Evolutionary conservation across 2,329 filamentous ascomycete species (phyloP), one percentile per base, ranked within the genome.

Genomic region (Endocalyx cinctus): DNA sequence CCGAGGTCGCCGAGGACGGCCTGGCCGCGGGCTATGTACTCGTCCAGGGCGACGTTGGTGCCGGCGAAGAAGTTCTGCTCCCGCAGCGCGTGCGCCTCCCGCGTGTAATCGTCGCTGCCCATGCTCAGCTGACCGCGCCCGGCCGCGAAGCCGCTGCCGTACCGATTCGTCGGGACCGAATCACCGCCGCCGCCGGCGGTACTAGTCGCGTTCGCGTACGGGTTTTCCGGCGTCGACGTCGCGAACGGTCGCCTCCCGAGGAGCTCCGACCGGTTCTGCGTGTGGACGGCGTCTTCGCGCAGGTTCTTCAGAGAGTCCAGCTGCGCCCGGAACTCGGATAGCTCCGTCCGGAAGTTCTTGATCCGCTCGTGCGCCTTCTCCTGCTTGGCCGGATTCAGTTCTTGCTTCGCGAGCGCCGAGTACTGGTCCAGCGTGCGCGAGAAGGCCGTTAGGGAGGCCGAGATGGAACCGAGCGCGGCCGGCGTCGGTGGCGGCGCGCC

Each of bases 351-450:
- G 63, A 98, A 98, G 50, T 80, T 87, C 60, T 85, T 84, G 38
- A 95, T 73, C 27, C 92, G 79, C 55, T 94, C 87, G 44, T 79
- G 72, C 1, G 90, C 92, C 55, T 97, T 95, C 39, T 92, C 83
- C 49, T 94, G 86, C 64, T 97, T 98, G 39, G 86, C 83, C 5
- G 84, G 76, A 36, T 94, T 89, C 19, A 95, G 78, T 61, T 98
- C 92, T 51, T 90, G 85, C 46, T 86, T 85, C 1, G 89, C 84
- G 18, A 94, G 78, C 35, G 76, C 74, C 52, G 84, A 79, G 69
- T 98, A 98, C 57, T 96, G 89, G 64, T 96, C 89, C 45, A 98
- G 74, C 1, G 87, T 94, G 41, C 92, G 87, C 29, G 84, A 78
- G 60, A 98, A 88, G 39, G 88, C 79, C 1, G 66, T 64, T 7